Evolutionary conservation across 768 basidiomycete species (phyloP).

Genomic region (Termitomyces sp.): DNA sequence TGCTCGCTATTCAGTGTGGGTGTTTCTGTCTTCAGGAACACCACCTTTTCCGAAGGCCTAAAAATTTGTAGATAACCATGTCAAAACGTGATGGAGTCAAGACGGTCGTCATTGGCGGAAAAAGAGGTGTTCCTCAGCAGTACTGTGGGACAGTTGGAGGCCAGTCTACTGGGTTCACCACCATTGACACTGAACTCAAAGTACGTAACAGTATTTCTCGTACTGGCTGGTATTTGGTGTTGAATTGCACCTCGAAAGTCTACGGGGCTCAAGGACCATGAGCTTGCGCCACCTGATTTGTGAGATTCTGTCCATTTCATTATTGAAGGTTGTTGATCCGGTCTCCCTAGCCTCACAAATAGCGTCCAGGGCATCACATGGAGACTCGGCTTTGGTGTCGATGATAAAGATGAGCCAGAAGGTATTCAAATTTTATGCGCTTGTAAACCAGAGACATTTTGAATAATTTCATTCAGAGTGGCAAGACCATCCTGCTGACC

Average conservation of each 20-base stretch:
- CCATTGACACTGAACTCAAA: constrained; percentile 58
- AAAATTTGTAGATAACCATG: constrained; percentile 48
- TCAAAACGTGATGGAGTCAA: constrained; percentile 49
- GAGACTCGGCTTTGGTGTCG: constrained; percentile 53
- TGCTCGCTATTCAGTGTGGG: constrained; percentile 40
- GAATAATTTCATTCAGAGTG: constrained; percentile 34
- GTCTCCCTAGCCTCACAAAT: constrained; percentile 36
- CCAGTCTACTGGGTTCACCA: constrained; percentile 50
- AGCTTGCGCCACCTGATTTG: constrained; percentile 57
- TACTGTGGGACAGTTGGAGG: constrained; percentile 63
- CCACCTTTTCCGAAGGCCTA: neutral
- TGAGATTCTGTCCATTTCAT: constrained; percentile 19
- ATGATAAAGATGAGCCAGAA: constrained; percentile 47
- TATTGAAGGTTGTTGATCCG: constrained; percentile 2
- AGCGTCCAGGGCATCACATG: constrained; percentile 57
- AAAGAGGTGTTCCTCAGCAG: constrained; percentile 39
- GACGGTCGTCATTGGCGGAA: constrained; percentile 51
- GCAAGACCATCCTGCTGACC: constrained; percentile 50
- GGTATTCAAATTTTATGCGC: constrained; percentile 28
- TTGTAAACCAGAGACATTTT: neutral
- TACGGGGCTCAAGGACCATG: constrained; percentile 44
- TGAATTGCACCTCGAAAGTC: constrained; percentile 25
- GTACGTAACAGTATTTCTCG: constrained; percentile 14
- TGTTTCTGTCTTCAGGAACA: neutral
- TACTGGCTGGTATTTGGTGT: neutral